These are phyloP conservation scores for Dactylella cylindrospora DNA, from an alignment of 2,329 filamentous ascomycete genomes.

Conservation along the genomic window DNA sequence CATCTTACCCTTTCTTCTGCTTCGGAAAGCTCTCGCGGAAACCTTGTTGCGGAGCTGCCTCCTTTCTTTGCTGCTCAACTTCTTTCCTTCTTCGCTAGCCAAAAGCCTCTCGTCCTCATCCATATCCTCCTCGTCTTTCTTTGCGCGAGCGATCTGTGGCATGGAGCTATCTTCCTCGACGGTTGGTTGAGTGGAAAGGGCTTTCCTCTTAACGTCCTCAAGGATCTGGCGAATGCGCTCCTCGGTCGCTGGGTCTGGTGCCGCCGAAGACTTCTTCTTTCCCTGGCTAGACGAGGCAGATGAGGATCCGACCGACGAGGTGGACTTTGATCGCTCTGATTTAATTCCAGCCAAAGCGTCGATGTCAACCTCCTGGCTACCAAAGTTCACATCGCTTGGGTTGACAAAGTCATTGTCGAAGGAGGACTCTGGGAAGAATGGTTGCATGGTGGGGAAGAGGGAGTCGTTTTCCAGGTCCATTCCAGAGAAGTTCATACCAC, in stretches of 20 bases:
- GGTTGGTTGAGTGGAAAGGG: conserved; percentile 51
- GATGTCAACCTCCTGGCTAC: conserved; percentile 71
- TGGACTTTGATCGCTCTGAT: conserved; percentile 45
- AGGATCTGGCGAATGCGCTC: conserved; percentile 92
- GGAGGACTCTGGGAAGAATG: conserved; percentile 70
- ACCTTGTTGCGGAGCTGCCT: conserved; percentile 98
- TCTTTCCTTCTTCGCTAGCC: conserved; percentile 98
- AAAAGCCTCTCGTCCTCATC: conserved; percentile 93
- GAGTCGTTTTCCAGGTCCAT: conserved; percentile 54
- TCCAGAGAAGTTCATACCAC: conserved; percentile 50
- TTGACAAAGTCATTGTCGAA: conserved; percentile 53
- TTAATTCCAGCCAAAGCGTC: conserved; percentile 59
- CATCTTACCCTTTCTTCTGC: conserved; percentile 87
- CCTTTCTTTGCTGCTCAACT: conserved; percentile 95
- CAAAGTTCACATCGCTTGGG: conserved; percentile 56
- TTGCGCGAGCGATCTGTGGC: conserved; percentile 70
- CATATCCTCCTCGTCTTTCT: conserved; percentile 98
- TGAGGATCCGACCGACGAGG: conserved; percentile 40
- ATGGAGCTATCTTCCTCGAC: conserved; percentile 52
- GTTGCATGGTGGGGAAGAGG: conserved; percentile 62
- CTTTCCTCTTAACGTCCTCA: conserved; percentile 73
- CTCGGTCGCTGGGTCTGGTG: conserved; percentile 66
- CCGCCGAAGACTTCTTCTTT: conserved; percentile 56
- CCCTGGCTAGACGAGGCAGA: conserved; percentile 55
- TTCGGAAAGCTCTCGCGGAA: conserved; percentile 94